Evolutionary conservation across 768 basidiomycete genomes (phyloP).

Genomic region (Peribolospora baueri): DNA sequence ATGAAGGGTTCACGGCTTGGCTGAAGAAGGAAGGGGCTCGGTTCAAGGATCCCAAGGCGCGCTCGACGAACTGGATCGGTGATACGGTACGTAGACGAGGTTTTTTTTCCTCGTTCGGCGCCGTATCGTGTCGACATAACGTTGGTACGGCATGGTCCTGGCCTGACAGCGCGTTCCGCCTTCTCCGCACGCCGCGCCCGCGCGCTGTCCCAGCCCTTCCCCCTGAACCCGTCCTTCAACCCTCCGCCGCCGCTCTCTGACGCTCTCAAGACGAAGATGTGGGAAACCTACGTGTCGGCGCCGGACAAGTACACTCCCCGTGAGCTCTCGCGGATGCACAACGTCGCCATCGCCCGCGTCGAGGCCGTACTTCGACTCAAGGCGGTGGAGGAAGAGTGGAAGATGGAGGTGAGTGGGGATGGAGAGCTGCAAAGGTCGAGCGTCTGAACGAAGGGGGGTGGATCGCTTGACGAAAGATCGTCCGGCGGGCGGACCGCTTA

Average conservation of each 20-base stretch:
- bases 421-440: background rate
- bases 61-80: slow-evolving; percentile 10
- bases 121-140: background rate
- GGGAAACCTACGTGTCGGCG: slow-evolving; percentile 34
- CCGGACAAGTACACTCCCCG: slow-evolving; percentile 30
- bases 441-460: slow-evolving; percentile 28
- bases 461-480: background rate
- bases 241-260: slow-evolving; percentile 58
- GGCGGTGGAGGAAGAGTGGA: slow-evolving; percentile 44
- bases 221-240: slow-evolving; percentile 57
- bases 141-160: background rate
- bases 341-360: slow-evolving; percentile 50
- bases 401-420: slow-evolving; percentile 16
- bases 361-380: slow-evolving; percentile 65
- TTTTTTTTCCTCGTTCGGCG: background rate
- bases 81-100: slow-evolving; percentile 4
- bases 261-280: slow-evolving; percentile 32
- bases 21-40: slow-evolving; percentile 6
- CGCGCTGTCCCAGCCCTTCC: slow-evolving; percentile 41
- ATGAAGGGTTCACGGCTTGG: slow-evolving; percentile 8
- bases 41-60: slow-evolving; percentile 1
- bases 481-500: slow-evolving; percentile 12
- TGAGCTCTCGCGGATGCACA: slow-evolving; percentile 34
- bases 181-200: background rate
- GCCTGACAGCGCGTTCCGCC: too few relatives aligned